These are phyloP conservation scores for Nymphaea colorata DNA, from an alignment of 164 flowering plant species.

Conservation along the genomic window DNA sequence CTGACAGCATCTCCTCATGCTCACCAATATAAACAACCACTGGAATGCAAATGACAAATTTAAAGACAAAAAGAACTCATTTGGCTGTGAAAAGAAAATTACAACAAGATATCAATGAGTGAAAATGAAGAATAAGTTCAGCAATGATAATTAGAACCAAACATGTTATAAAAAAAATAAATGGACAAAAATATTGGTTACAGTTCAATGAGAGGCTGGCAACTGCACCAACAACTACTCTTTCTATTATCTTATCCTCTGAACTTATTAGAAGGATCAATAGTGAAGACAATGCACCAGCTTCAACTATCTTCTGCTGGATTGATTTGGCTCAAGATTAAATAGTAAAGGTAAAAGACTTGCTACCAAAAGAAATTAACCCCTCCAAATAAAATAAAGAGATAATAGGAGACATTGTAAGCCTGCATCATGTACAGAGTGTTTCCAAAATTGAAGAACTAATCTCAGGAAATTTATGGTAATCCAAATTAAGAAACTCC, in stretches of 20 bases:
- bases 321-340: slow-evolving; percentile 52
- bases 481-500: background rate
- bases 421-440: no score
- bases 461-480: background rate
- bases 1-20: no score
- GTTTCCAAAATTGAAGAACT: no score
- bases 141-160: background rate
- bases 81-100: no score
- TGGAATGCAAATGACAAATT: no score
- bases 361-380: background rate
- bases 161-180: background rate
- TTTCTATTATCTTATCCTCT: slow-evolving; percentile 75
- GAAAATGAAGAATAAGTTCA: no score
- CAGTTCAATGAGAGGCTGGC: slow-evolving; percentile 99
- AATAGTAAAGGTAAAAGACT: slow-evolving; percentile 4
- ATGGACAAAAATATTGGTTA: slow-evolving; percentile 11
- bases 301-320: slow-evolving; percentile 88
- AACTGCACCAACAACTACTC: slow-evolving; percentile 97
- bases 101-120: no score
- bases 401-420: no score
- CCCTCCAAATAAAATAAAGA: background rate
- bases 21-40: no score
- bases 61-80: no score
- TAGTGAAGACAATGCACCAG: slow-evolving; percentile 89
- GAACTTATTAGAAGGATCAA: slow-evolving; percentile 69